Conservation (phyloP, 768 basidiomycete genomes). For the Symmetrospora coprosmae region DNA sequence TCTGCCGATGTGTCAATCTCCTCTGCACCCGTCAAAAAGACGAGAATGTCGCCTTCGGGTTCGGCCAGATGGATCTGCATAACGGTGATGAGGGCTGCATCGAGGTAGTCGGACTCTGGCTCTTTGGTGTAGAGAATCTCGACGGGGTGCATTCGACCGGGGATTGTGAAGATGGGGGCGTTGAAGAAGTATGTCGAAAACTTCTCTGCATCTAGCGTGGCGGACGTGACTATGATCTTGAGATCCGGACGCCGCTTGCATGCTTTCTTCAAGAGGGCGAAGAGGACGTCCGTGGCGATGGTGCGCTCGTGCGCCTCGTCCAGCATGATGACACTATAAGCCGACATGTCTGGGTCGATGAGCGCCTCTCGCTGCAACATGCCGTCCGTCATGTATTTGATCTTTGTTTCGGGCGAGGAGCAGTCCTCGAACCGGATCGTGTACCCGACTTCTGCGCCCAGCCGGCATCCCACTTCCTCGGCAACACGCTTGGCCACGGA, state of each 20-base stretch:
- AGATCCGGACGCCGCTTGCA: constrained; percentile 87
- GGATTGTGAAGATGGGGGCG: constrained; percentile 98
- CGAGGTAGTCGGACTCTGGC: constrained; percentile 91
- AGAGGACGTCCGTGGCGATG: constrained; percentile 94
- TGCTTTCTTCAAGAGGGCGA: constrained; percentile 90
- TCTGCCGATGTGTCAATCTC: constrained; percentile 97
- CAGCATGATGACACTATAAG: constrained; percentile 91
- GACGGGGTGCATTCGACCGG: constrained; percentile 97
- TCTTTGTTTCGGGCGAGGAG: constrained; percentile 92
- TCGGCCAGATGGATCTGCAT: constrained; percentile 99
- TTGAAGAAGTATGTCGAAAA: constrained; percentile 99
- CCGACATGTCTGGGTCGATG: constrained; percentile 82
- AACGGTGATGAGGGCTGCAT: constrained; percentile 93
- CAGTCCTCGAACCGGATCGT: constrained; percentile 99
- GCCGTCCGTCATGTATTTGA: constrained; percentile 99
- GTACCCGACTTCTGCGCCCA: constrained; percentile 96
- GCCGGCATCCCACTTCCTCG: constrained; percentile 92
- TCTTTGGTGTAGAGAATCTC: constrained; percentile 98
- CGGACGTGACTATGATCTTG: constrained; percentile 95
- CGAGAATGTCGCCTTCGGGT: constrained; percentile 85
- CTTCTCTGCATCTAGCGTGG: constrained; percentile 97
- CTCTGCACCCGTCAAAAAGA: constrained; percentile 96
- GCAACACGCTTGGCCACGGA: constrained; percentile 97
- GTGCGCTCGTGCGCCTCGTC: constrained; percentile 98
- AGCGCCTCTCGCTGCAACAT: constrained; percentile 96